These are phyloP conservation scores for Begonia masoniana DNA, from an alignment of 306 rosid species.

Conservation along the genomic window DNA sequence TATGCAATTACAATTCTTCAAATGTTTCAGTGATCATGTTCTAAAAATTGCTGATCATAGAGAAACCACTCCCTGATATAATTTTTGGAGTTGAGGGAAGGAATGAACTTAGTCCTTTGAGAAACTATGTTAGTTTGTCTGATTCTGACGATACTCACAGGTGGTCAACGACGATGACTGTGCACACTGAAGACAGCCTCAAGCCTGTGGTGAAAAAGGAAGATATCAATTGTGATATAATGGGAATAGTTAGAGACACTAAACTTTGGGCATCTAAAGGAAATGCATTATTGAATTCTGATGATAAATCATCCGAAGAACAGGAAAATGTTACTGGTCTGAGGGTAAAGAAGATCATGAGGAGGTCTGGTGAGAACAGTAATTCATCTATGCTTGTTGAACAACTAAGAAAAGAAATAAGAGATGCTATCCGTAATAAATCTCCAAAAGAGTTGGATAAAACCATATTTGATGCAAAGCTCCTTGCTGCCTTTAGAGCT, in stretches of 20 bases:
- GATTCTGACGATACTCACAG: conserved; percentile 24
- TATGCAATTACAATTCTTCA: conserved; percentile 9
- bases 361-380: conserved; percentile 59
- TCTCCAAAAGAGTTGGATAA: conserved; percentile 57
- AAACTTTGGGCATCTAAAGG: conserved; percentile 40
- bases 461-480: conserved; percentile 69
- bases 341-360: conserved; percentile 94
- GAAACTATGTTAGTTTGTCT: conserved; percentile 14
- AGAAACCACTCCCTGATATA: conserved; percentile 30
- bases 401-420: conserved; percentile 70
- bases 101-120: conserved; percentile 17
- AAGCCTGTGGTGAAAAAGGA: conserved; percentile 24
- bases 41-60: conserved; percentile 24
- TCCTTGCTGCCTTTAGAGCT: conserved; percentile 88
- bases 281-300: conserved; percentile 18
- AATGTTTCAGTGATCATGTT: conserved; percentile 33
- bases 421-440: conserved; percentile 74
- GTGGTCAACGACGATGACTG: conserved; percentile 13
- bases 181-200: conserved; percentile 17
- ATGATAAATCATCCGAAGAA: conserved; percentile 28
- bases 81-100: conserved; percentile 34
- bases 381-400: conserved; percentile 69
- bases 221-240: conserved; percentile 32
- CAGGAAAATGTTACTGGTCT: conserved; percentile 50
- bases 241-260: conserved; percentile 63